Evolutionary conservation across 2,329 filamentous ascomycete species (phyloP).

Genomic region (Fusarium sp.): DNA sequence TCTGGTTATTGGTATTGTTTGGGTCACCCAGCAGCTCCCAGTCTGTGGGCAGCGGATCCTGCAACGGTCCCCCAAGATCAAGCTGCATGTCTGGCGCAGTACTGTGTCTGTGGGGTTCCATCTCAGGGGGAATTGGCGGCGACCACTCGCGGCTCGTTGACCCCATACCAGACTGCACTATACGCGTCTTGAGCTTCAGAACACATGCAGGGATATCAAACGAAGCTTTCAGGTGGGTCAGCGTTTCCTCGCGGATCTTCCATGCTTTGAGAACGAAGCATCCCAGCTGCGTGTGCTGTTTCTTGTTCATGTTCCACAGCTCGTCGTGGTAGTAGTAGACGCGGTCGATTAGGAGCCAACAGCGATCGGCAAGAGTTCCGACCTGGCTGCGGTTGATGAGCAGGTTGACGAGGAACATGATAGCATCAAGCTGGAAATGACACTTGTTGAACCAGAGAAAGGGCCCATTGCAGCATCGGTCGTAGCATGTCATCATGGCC

Average conservation of each 20-base stretch:
- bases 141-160: neutral
- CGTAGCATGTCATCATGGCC: neutral
- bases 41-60: neutral
- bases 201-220: constrained; percentile 9
- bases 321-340: constrained; percentile 16
- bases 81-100: neutral
- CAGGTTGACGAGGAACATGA: constrained; percentile 20
- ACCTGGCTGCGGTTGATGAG: constrained; percentile 9
- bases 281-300: constrained; percentile 4
- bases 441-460: constrained; percentile 17
- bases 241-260: constrained; percentile 11
- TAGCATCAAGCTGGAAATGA: constrained; percentile 22
- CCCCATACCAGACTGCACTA: constrained; percentile 1
- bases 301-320: constrained; percentile 18
- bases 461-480: neutral
- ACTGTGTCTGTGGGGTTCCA: neutral
- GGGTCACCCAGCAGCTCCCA: neutral
- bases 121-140: neutral
- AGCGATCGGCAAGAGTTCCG: constrained; percentile 15
- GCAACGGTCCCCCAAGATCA: neutral
- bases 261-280: constrained; percentile 15
- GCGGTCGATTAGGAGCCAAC: constrained; percentile 18
- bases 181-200: neutral
- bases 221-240: neutral
- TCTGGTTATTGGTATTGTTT: neutral